These are phyloP conservation scores for Gossypium schwendimanii DNA, from an alignment of 441 rosid species.

Conservation along the genomic window DNA sequence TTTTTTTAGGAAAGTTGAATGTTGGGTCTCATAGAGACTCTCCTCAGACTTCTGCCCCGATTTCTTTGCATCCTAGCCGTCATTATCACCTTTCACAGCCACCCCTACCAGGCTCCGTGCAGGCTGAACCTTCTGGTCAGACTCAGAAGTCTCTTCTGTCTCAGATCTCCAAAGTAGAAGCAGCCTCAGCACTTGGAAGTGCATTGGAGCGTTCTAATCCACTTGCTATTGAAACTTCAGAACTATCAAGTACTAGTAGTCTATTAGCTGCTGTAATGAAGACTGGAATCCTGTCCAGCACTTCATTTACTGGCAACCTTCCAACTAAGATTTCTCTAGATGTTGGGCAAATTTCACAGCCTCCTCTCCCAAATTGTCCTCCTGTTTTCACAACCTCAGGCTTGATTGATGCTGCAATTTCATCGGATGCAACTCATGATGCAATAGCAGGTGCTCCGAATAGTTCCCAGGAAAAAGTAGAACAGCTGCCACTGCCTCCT, in stretches of 20 bases:
- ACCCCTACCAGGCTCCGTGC: conserved; percentile 20
- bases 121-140: conserved; percentile 37
- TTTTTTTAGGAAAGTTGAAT: conserved; percentile 35
- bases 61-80: conserved; percentile 24
- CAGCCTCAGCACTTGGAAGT: conserved; percentile 26
- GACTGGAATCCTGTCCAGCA: conserved; percentile 57
- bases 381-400: conserved; percentile 30
- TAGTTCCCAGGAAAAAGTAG: conserved; percentile 35
- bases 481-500: conserved; percentile 37
- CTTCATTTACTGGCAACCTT: conserved; percentile 25
- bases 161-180: conserved; percentile 31
- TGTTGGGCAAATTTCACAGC: conserved; percentile 27
- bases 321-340: conserved; percentile 29
- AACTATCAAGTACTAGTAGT: conserved; percentile 49
- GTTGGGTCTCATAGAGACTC: conserved; percentile 18
- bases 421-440: conserved; percentile 21
- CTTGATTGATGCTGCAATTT: neutral
- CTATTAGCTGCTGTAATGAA: conserved; percentile 67
- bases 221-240: conserved; percentile 35
- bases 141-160: conserved; percentile 26
- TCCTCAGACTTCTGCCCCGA: conserved; percentile 22
- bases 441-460: conserved; percentile 18
- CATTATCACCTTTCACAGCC: conserved; percentile 25
- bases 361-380: conserved; percentile 36
- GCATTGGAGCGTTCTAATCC: conserved; percentile 29